These are phyloP conservation scores for Tricholoma sp. DNA, from an alignment of 768 basidiomycete genomes.

Conservation along the genomic window DNA sequence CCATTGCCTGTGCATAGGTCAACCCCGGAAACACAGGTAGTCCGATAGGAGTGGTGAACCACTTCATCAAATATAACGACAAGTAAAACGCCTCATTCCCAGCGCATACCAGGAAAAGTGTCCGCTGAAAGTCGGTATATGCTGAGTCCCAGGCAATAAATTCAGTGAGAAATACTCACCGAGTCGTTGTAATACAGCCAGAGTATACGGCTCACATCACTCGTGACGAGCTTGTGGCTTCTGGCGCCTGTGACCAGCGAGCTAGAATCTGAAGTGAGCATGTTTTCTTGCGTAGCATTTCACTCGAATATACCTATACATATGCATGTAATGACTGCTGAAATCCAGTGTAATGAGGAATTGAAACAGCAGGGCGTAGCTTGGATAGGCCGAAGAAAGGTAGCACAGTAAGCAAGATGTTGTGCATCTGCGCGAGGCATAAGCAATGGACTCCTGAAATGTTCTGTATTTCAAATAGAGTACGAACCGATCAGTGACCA, in stretches of 20 bases:
- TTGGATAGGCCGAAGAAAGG: constrained; percentile 85
- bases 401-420: constrained; percentile 94
- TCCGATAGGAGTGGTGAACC: constrained; percentile 68
- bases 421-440: constrained; percentile 64
- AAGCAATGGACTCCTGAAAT: not conserved
- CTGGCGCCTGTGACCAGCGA: constrained; percentile 91
- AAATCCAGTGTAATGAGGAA: constrained; percentile 97
- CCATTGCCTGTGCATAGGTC: constrained; percentile 78
- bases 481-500: constrained; percentile 97
- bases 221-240: constrained; percentile 90
- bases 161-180: constrained; percentile 40
- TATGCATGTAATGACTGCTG: constrained; percentile 98
- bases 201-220: constrained; percentile 88
- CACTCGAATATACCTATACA: constrained; percentile 76
- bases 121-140: constrained; percentile 42
- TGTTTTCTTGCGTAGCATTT: constrained; percentile 1
- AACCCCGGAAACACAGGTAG: constrained; percentile 31
- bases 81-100: constrained; percentile 97
- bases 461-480: not conserved
- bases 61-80: constrained; percentile 88
- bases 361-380: constrained; percentile 83
- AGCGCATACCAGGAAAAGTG: constrained; percentile 89
- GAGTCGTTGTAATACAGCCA: constrained; percentile 93
- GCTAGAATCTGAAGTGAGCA: constrained; percentile 36
- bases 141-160: not conserved